Conservation (phyloP, 1,284 basidiomycete genomes). For the Apiotrichum mycotoxinovorans region DNA sequence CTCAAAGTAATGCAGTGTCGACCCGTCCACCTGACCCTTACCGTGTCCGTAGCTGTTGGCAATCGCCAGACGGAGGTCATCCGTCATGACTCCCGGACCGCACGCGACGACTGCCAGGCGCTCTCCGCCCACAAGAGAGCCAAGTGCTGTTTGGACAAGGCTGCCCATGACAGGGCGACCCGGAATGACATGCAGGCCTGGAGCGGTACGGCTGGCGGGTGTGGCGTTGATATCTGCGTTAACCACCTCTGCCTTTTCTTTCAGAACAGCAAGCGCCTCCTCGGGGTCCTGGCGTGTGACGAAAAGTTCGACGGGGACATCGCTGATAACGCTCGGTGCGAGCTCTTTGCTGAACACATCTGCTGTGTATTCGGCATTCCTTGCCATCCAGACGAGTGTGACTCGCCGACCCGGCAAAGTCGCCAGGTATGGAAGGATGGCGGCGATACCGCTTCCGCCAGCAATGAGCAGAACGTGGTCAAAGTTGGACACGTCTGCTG, state of each 20-base stretch:
- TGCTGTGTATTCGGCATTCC: conserved; percentile 20
- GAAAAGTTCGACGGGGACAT: conserved; percentile 7
- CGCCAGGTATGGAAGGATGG: conserved; percentile 27
- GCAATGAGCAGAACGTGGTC: conserved; percentile 27
- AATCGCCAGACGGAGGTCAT: conserved; percentile 27
- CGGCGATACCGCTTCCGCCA: conserved; percentile 33
- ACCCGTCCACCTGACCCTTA: conserved; percentile 18
- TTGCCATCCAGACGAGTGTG: conserved; percentile 28
- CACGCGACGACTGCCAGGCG: conserved; percentile 28
- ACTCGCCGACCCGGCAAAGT: conserved; percentile 8
- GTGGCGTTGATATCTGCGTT: background rate
- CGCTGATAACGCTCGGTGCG: background rate
- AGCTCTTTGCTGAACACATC: conserved; percentile 29
- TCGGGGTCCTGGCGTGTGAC: conserved; percentile 7
- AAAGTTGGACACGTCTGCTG: conserved; percentile 13
- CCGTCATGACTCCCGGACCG: conserved; percentile 30
- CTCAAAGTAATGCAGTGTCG: conserved; percentile 28
- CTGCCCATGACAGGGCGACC: conserved; percentile 23
- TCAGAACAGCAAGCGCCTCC: background rate
- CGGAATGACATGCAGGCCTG: background rate
- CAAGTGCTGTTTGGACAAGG: conserved; percentile 6
- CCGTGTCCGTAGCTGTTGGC: conserved; percentile 20
- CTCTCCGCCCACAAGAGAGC: conserved; percentile 17
- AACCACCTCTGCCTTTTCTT: background rate
- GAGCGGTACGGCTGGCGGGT: background rate